Base-by-base conservation (phyloP, 768 basidiomycete genomes). In the Podaxis rugospora region DNA sequence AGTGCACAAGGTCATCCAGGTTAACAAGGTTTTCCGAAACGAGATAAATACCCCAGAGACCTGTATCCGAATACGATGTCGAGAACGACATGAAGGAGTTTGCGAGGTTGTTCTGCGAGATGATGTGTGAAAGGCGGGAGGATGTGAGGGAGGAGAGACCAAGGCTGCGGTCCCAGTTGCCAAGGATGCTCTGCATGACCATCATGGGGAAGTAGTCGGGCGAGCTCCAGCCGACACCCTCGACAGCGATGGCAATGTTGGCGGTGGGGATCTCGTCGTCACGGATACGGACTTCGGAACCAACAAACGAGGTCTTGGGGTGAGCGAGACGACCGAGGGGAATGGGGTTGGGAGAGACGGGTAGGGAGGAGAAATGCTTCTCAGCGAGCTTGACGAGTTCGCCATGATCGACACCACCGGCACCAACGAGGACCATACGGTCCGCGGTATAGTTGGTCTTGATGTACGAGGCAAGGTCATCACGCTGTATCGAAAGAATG, bases 1-100 rank as follows among this genome's bases (percentile, higher is more conserved):
- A 96, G 79, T 99, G 96, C 53, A 86, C 73, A 63, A 98, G 79
- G 72, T 98, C 96, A 68, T 98, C 96, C 47, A 98, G 80, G 79
- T 95, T 95, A 78, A 83, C 82, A 56, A 94, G 70, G 82, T 98
- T 98, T 83, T 99, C 97, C 16, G 92, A 87, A 62, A 95, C 93
- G 57, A 97, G 78, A 82, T 99, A 98, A 75, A 98, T 93, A 68
- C 96, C 96, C 97, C 96, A 99, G 36, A 98, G 86, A 61, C 97
- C 97, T 18, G 95, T 98, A 75, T 99, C 97, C 5, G 95, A 94
- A 81, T 99, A 99, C 5, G 91, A 93, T 1, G 96, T 98, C 16
- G 94, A 96, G 88, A 98, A 99, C 56, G 91, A 93, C 93, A 98
- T 96, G 89, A 92, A 99, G 61, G 90, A 93, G 82, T 98, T 99